Evolutionary conservation across 1,284 basidiomycete species (phyloP).

Genomic region (Polyporus tsugae): DNA sequence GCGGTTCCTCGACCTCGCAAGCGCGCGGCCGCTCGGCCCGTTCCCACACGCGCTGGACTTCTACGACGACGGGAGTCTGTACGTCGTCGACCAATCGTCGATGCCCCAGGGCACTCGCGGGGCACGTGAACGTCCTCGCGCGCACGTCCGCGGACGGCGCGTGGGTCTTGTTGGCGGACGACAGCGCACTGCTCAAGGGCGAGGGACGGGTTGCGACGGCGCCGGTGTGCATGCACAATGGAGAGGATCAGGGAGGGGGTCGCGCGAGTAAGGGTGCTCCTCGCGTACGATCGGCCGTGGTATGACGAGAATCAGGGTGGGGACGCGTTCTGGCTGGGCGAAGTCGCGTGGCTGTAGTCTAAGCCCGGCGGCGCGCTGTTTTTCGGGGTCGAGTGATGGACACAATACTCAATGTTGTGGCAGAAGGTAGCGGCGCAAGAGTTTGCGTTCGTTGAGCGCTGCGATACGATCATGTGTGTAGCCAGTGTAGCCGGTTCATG

Average conservation of each 20-base stretch:
- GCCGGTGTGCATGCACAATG: constrained; percentile 50
- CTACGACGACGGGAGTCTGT: constrained; percentile 63
- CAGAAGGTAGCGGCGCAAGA: neutral
- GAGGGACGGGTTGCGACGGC: constrained; percentile 49
- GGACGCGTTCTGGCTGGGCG: constrained; percentile 51
- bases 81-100: constrained; percentile 63
- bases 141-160: constrained; percentile 61
- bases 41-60: constrained; percentile 61
- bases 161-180: constrained; percentile 65
- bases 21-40: too few species aligned
- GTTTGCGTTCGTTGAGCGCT: neutral
- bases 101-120: constrained; percentile 61
- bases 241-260: constrained; percentile 41
- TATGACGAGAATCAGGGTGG: constrained; percentile 53
- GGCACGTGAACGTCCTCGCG: constrained; percentile 62
- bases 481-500: too few species aligned
- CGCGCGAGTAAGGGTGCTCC: constrained; percentile 44
- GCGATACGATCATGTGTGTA: neutral
- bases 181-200: constrained; percentile 60
- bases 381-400: neutral
- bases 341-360: constrained; percentile 1
- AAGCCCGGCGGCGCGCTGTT: neutral
- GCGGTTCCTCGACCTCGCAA: too few species aligned
- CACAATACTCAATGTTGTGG: neutral
- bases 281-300: constrained; percentile 63